phyloP scores from a whole-genome alignment of 1,139 yeast species.

The Magnusiomyces sp. region DNA sequence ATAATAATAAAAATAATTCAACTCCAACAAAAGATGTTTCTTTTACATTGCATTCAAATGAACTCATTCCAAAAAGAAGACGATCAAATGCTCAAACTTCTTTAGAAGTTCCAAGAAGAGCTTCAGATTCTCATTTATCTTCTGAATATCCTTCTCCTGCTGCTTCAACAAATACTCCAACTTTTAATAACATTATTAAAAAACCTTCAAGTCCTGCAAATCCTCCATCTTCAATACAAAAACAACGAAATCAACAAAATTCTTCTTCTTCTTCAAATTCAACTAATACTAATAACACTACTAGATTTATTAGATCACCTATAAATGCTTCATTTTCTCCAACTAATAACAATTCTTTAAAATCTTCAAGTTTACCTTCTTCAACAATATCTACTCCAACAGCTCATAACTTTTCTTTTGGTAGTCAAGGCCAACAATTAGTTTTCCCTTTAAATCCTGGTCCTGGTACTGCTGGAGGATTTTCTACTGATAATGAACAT shows the following conservation, averaged over 20 bases:
- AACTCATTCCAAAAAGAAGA: constrained; percentile 9
- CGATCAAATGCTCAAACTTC: constrained; percentile 11
- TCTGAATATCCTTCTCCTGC: constrained; percentile 4
- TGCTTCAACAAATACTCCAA: not conserved
- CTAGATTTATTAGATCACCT: constrained; percentile 6
- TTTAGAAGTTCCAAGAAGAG: not conserved
- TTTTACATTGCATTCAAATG: too few relatives aligned
- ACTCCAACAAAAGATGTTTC: too few relatives aligned
- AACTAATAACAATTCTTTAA: constrained; percentile 8
- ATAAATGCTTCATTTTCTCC: constrained; percentile 7
- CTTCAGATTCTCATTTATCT: not conserved
- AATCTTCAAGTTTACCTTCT: not conserved
- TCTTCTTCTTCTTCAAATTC: too few relatives aligned
- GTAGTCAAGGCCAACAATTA: constrained; percentile 14
- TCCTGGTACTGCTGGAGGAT: too few relatives aligned
- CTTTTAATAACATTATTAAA: too few relatives aligned
- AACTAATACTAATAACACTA: not conserved
- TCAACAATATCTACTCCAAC: not conserved
- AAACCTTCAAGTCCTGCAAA: too few relatives aligned
- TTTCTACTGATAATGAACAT: too few relatives aligned
- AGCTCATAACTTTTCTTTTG: constrained; percentile 9
- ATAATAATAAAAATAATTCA: not conserved
- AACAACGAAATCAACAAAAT: too few relatives aligned
- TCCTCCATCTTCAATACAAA: not conserved
- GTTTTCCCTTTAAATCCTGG: constrained; percentile 13